These are phyloP conservation scores for Pelargonium australe DNA, from an alignment of 441 rosid species.

Conservation along the genomic window DNA sequence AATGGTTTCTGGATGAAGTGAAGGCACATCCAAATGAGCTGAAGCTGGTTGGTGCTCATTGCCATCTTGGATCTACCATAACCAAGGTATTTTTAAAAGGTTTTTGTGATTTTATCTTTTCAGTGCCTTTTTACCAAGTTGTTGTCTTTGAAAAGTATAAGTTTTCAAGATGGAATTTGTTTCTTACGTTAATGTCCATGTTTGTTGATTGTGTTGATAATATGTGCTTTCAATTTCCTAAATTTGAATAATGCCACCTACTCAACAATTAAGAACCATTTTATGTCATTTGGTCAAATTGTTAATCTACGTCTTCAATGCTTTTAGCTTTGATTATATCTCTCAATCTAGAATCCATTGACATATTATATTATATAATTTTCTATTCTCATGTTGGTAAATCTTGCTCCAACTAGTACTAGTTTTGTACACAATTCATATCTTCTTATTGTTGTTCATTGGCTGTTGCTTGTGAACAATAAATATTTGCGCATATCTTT, in stretches of 20 bases:
- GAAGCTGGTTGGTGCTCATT: constrained; percentile 92
- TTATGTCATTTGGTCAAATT: too few species aligned
- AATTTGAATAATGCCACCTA: not conserved
- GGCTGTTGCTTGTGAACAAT: not conserved
- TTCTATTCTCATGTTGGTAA: not conserved
- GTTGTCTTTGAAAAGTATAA: too few species aligned
- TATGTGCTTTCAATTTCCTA: not conserved
- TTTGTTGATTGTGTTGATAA: not conserved
- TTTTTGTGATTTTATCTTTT: not conserved
- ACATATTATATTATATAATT: too few species aligned
- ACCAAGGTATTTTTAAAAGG: constrained; percentile 47
- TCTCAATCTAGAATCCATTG: too few species aligned
- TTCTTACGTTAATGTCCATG: too few species aligned
- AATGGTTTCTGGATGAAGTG: constrained; percentile 93
- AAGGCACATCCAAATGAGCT: constrained; percentile 84
- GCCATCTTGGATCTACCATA: constrained; percentile 98
- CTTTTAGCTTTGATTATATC: too few species aligned
- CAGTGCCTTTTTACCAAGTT: too few species aligned
- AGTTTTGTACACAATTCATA: not conserved
- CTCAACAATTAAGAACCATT: too few species aligned
- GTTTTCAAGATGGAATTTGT: too few species aligned
- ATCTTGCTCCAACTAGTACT: not conserved
- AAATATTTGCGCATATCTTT: not conserved
- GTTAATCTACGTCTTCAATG: too few species aligned
- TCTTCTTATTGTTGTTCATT: not conserved